These are phyloP conservation scores for Gonium pectorale DNA, from an alignment of 139 green algal genomes.

Conservation along the genomic window DNA sequence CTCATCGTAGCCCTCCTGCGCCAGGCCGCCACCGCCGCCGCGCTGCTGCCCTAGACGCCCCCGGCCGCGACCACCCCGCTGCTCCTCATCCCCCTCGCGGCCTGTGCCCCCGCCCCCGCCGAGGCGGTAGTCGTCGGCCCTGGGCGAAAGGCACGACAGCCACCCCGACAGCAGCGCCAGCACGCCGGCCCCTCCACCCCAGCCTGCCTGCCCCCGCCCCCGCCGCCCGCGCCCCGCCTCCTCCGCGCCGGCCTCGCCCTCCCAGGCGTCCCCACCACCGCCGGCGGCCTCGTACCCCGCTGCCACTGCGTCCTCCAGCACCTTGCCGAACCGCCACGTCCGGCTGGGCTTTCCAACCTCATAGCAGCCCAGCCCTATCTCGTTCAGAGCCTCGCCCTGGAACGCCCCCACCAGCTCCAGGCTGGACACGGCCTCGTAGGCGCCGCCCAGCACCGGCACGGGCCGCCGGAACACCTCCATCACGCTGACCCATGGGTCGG, in stretches of 20 bases:
- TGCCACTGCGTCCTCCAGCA: background rate
- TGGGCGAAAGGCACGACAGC: background rate
- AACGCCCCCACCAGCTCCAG: conserved; percentile 17
- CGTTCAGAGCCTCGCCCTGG: background rate
- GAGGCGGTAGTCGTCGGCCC: background rate
- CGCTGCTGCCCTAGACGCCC: background rate
- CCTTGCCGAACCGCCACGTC: conserved; percentile 11
- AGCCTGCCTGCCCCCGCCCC: background rate
- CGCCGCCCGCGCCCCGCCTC: background rate
- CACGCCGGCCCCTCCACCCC: background rate
- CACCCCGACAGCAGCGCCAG: background rate
- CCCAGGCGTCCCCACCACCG: background rate
- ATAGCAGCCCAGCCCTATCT: conserved; percentile 7
- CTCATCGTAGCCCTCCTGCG: background rate
- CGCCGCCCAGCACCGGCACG: background rate
- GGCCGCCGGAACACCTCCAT: background rate
- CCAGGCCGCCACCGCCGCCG: background rate
- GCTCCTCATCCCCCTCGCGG: background rate
- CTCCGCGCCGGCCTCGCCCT: background rate
- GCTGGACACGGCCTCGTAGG: background rate
- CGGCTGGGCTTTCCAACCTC: background rate
- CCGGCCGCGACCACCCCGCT: background rate
- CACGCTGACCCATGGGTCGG: background rate
- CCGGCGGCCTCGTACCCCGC: background rate
- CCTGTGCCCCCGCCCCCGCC: background rate